phyloP scores from a whole-genome alignment of 2,329 filamentous ascomycete species.

The Daldinia sp. region DNA sequence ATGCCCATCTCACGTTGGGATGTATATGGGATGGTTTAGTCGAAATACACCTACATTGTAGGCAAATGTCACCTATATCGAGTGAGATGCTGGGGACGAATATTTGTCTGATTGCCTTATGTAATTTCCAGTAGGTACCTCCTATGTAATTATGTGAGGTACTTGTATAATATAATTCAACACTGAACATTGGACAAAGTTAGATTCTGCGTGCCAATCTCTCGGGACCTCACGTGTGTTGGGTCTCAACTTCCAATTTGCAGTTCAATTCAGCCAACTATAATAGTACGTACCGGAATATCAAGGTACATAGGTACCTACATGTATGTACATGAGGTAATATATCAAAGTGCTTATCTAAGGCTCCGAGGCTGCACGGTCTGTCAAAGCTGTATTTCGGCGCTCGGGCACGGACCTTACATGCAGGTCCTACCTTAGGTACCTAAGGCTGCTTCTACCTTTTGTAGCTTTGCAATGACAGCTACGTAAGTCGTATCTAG shows the following conservation, averaged over 20 bases:
- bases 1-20: too few species aligned
- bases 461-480: slow-evolving; percentile 1
- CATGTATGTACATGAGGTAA: too few species aligned
- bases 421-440: slow-evolving; percentile 5
- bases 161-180: neutral
- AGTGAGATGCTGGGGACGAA: too few species aligned
- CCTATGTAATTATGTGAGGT: neutral
- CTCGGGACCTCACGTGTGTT: neutral
- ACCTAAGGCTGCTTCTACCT: neutral
- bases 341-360: too few species aligned
- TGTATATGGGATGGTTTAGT: too few species aligned
- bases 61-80: too few species aligned
- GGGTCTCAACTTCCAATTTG: too few species aligned
- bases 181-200: neutral
- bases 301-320: neutral
- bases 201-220: neutral
- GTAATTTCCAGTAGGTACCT: neutral
- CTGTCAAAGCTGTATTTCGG: too few species aligned
- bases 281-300: neutral
- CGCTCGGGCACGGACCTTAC: neutral
- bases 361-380: too few species aligned
- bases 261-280: neutral
- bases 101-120: too few species aligned
- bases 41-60: too few species aligned
- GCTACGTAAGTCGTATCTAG: neutral